A percentile compares a stretch with the other conserved stretches of the same genome.
phyloP scores from a whole-genome alignment of 2,329 filamentous ascomycete genomes.

The Xylaria multiplex region DNA sequence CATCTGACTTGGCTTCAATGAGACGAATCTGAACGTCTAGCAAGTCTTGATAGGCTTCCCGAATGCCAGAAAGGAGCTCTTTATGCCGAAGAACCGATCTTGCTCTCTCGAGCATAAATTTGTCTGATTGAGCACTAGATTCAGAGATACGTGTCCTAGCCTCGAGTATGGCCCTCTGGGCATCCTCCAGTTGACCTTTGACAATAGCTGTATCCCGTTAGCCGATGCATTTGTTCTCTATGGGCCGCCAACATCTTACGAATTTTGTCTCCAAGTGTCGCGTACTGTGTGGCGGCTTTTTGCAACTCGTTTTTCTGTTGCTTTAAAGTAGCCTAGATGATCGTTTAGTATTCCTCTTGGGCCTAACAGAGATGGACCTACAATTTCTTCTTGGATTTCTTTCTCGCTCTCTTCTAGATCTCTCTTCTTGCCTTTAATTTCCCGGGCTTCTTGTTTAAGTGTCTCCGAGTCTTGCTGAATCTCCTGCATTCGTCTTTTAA shows the following conservation, averaged over 20 bases:
- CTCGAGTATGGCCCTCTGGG: conserved; percentile 48
- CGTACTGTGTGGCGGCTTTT: conserved; percentile 70
- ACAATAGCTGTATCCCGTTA: conserved; percentile 48
- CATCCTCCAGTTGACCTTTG: conserved; percentile 49
- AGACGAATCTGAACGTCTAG: conserved; percentile 75
- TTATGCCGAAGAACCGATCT: conserved; percentile 63
- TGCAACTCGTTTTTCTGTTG: conserved; percentile 75
- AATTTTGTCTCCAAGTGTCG: conserved; percentile 75
- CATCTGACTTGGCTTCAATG: conserved; percentile 86
- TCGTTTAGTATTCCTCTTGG: conserved; percentile 27
- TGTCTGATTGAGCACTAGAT: conserved; percentile 65
- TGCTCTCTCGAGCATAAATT: conserved; percentile 65
- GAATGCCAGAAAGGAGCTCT: conserved; percentile 70
- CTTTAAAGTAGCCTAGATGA: conserved; percentile 59
- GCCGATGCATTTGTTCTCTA: conserved; percentile 2
- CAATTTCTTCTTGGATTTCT: conserved; percentile 58
- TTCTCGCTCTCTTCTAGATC: conserved; percentile 54
- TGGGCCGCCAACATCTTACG: conserved; percentile 57
- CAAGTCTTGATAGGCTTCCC: conserved; percentile 69
- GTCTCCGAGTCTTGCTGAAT: conserved; percentile 50
- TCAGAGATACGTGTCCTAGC: conserved; percentile 58
- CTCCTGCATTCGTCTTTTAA: conserved; percentile 65
- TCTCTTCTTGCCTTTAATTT: conserved; percentile 52
- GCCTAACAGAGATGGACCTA: conserved; percentile 45
- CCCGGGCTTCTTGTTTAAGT: conserved; percentile 50